A percentile compares a stretch with the other conserved stretches of the same genome.
phyloP scores from a whole-genome alignment of 305 asterid genomes.

The Solanum aculeatissimum region DNA sequence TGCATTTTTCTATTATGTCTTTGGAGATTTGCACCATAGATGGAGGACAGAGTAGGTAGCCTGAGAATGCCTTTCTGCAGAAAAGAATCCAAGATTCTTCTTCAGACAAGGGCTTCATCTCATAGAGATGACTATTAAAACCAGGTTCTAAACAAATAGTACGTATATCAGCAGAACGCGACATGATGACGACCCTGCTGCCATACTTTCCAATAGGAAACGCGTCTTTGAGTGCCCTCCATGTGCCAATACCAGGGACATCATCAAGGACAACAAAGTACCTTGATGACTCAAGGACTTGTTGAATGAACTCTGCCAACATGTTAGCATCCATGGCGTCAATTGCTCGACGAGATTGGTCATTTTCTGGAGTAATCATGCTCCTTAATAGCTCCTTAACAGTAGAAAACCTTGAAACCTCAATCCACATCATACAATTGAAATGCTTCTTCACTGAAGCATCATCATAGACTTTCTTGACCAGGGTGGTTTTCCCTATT shows the following conservation, averaged over 20 bases:
- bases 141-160: not conserved
- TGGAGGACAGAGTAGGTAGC: conserved; percentile 2
- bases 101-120: not conserved
- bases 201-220: not conserved
- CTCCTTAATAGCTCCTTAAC: conserved; percentile 4
- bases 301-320: not conserved
- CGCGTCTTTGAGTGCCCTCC: not conserved
- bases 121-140: not conserved
- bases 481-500: conserved; percentile 13
- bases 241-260: not conserved
- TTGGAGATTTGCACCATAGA: conserved; percentile 1
- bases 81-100: conserved; percentile 6
- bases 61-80: conserved; percentile 4
- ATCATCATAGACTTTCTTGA: conserved; percentile 13
- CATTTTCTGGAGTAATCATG: not conserved
- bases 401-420: conserved; percentile 1
- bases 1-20: conserved; percentile 13
- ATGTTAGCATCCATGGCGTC: not conserved
- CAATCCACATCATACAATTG: not conserved
- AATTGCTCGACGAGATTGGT: not conserved
- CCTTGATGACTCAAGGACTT: not conserved
- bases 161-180: not conserved
- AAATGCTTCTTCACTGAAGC: not conserved
- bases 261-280: not conserved
- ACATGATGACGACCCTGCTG: conserved; percentile 4